Conservation (phyloP, 768 basidiomycete species). For the Exidia glandulosa region DNA sequence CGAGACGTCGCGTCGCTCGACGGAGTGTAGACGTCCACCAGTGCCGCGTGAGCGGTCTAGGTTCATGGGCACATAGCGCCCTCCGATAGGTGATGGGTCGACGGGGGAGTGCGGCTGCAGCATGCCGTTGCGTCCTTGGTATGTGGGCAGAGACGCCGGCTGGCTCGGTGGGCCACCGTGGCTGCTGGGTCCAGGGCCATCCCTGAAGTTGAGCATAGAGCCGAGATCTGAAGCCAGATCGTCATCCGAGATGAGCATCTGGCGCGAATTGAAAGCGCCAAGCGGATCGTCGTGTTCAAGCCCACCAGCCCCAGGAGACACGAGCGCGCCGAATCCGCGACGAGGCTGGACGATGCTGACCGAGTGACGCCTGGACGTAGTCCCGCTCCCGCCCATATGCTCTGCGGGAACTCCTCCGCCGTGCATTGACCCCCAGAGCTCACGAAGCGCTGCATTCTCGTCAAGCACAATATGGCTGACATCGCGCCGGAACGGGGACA, state of each 20-base stretch:
- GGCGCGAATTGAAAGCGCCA: conserved; percentile 26
- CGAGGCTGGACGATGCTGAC: conserved; percentile 75
- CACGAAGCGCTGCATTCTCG: conserved; percentile 59
- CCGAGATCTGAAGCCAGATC: conserved; percentile 67
- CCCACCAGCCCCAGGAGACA: conserved; percentile 38
- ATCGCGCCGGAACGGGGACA: conserved; percentile 79
- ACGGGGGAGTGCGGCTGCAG: conserved; percentile 2
- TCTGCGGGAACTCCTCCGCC: conserved; percentile 7
- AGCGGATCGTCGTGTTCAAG: conserved; percentile 14
- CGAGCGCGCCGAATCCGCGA: conserved; percentile 54
- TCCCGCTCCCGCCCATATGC: conserved; percentile 55
- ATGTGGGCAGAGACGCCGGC: conserved; percentile 67
- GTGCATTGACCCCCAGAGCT: conserved; percentile 58
- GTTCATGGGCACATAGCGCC: conserved; percentile 3
- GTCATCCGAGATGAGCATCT: conserved; percentile 61
- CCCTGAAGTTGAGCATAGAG: conserved; percentile 42
- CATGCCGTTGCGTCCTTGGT: conserved; percentile 28
- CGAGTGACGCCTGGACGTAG: conserved; percentile 73
- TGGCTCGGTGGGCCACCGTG: conserved; percentile 48
- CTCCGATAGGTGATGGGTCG: background rate
- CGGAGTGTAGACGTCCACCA: background rate
- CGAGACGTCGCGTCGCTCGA: background rate
- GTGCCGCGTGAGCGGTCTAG: background rate
- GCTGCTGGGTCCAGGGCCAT: conserved; percentile 31
- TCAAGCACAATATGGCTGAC: conserved; percentile 68